These are phyloP conservation scores for Tremella yokohamensis DNA, from an alignment of 768 basidiomycete genomes.

Conservation along the genomic window DNA sequence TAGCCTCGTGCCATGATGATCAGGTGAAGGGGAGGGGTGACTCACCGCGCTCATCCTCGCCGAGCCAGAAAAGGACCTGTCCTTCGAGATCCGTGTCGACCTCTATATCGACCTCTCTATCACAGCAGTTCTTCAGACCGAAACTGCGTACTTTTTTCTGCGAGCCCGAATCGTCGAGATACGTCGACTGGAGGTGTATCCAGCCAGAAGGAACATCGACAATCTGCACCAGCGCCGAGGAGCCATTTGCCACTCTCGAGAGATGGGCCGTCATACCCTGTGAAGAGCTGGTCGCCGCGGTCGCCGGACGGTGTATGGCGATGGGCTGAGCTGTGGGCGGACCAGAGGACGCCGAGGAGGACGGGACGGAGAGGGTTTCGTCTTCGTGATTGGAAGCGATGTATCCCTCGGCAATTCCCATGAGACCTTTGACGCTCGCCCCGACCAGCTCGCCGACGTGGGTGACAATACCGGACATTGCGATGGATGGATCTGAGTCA, in stretches of 20 bases:
- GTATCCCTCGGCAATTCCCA: slow-evolving; percentile 35
- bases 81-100: slow-evolving; percentile 30
- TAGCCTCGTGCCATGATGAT: not conserved
- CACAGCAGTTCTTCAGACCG: slow-evolving; percentile 27
- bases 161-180: slow-evolving; percentile 26
- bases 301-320: not conserved
- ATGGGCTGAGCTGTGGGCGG: slow-evolving; percentile 1
- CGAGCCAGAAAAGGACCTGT: slow-evolving; percentile 36
- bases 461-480: slow-evolving; percentile 31
- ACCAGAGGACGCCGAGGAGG: not conserved
- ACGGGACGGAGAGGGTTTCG: slow-evolving; percentile 1
- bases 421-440: slow-evolving; percentile 38
- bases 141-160: slow-evolving; percentile 32
- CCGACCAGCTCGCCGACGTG: slow-evolving; percentile 33
- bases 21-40: not conserved
- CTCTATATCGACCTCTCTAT: slow-evolving; percentile 25
- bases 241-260: slow-evolving; percentile 8
- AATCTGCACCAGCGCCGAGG: slow-evolving; percentile 19
- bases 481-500: no score
- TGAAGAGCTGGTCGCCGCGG: slow-evolving; percentile 10
- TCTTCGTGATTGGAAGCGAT: not conserved
- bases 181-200: slow-evolving; percentile 44
- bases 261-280: not conserved
- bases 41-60: slow-evolving; percentile 38
- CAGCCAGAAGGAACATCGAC: slow-evolving; percentile 43